Percentiles rank a stretch among this genome's conserved stretches.
These are phyloP conservation scores for Eutrema yunnanense DNA, from an alignment of 345 rosid genomes.

Conservation along the genomic window DNA sequence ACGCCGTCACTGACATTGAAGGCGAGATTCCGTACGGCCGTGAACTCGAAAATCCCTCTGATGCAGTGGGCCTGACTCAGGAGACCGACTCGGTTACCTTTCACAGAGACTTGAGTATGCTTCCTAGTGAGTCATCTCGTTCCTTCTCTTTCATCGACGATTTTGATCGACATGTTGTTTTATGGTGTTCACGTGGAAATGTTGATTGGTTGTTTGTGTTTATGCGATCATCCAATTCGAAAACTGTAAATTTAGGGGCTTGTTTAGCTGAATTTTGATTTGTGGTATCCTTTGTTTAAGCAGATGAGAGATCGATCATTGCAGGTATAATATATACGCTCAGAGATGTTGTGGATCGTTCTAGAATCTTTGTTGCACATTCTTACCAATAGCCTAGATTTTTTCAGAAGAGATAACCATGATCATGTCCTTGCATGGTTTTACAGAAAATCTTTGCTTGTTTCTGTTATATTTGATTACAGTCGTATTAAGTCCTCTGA, in stretches of 20 bases:
- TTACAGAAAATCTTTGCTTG: background rate
- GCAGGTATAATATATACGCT: background rate
- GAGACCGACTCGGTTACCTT: conserved; percentile 32
- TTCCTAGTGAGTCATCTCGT: conserved; percentile 67
- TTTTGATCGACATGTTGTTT: background rate
- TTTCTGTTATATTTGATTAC: background rate
- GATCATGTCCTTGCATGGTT: conserved; percentile 8
- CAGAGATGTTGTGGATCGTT: conserved; percentile 1
- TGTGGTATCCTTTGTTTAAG: conserved; percentile 13
- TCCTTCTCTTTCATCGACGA: background rate
- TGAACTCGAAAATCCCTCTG: conserved; percentile 40
- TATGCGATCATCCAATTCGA: background rate
- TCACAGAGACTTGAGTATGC: conserved; percentile 71
- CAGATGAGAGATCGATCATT: background rate
- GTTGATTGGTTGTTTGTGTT: conserved; percentile 20
- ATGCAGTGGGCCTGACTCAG: conserved; percentile 32
- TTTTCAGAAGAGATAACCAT: background rate
- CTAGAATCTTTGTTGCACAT: background rate
- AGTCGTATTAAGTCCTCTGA: background rate
- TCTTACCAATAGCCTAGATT: background rate
- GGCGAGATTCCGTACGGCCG: conserved; percentile 47
- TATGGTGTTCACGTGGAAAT: conserved; percentile 7
- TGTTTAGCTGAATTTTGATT: background rate
- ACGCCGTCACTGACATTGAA: conserved; percentile 51
- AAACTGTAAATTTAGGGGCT: background rate